These are phyloP conservation scores for Pleurotus tuoliensis DNA, from an alignment of 768 basidiomycete species.

Conservation along the genomic window DNA sequence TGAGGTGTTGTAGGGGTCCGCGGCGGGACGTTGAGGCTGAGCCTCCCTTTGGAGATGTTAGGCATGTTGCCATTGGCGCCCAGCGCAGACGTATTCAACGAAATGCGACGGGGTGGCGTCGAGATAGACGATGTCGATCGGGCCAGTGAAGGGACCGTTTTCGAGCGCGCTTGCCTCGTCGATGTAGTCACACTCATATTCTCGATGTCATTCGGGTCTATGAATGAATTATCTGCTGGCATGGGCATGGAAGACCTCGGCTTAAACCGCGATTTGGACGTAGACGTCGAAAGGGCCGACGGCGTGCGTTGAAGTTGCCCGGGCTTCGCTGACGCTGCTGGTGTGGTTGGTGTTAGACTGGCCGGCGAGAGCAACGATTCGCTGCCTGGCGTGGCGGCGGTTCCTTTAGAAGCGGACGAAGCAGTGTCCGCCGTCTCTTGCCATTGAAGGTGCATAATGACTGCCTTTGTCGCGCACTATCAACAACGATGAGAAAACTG, in stretches of 20 bases:
- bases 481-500: background rate
- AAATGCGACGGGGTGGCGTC: constrained; percentile 38
- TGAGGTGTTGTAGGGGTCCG: constrained; percentile 45
- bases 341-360: constrained; percentile 13
- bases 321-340: background rate
- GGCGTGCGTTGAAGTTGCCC: constrained; percentile 1
- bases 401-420: constrained; percentile 6
- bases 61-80: constrained; percentile 14
- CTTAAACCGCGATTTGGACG: constrained; percentile 1
- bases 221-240: background rate
- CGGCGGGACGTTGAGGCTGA: constrained; percentile 31
- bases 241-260: background rate
- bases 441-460: constrained; percentile 86
- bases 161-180: constrained; percentile 31
- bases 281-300: background rate
- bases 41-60: constrained; percentile 29
- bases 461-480: constrained; percentile 85
- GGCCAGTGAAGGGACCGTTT: constrained; percentile 48
- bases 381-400: constrained; percentile 7
- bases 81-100: constrained; percentile 26
- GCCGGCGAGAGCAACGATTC: constrained; percentile 19
- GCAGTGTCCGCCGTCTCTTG: constrained; percentile 51
- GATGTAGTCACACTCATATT: constrained; percentile 19
- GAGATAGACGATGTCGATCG: constrained; percentile 48
- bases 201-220: background rate